Percentiles rank a stretch among this genome's conserved stretches.
Evolutionary conservation across 148 eudicot species (phyloP).

Genomic region (Bassia scoparia): DNA sequence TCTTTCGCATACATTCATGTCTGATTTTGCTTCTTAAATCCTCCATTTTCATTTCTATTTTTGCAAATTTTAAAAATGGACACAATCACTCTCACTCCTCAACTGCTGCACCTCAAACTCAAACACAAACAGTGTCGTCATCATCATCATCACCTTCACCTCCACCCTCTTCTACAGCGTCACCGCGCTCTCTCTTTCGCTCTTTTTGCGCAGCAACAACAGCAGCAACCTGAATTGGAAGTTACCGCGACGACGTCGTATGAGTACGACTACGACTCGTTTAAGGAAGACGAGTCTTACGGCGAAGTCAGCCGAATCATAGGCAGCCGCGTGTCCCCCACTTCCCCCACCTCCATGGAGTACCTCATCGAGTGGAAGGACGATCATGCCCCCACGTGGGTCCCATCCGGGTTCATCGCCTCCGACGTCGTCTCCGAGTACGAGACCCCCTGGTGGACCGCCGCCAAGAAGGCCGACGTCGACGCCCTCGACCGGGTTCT

Average conservation of each 20-base stretch:
- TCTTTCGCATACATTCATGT: too few relatives aligned
- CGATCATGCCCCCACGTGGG: constrained; percentile 86
- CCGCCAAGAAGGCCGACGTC: constrained; percentile 78
- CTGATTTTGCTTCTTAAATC: not conserved
- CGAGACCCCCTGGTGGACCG: constrained; percentile 92
- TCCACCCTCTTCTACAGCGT: not conserved
- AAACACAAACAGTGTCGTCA: constrained; percentile 23
- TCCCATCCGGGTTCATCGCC: constrained; percentile 68
- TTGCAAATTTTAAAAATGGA: too few relatives aligned
- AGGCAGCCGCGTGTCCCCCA: constrained; percentile 60
- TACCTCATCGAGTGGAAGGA: constrained; percentile 90
- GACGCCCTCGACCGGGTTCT: constrained; percentile 39
- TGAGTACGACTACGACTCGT: constrained; percentile 34
- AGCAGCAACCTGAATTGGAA: not conserved
- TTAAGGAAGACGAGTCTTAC: constrained; percentile 54
- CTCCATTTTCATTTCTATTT: too few relatives aligned
- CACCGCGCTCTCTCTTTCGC: not conserved
- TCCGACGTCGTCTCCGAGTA: constrained; percentile 73
- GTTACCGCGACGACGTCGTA: too few relatives aligned
- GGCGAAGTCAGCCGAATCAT: constrained; percentile 76
- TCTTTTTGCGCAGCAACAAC: not conserved
- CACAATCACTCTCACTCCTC: constrained; percentile 46
- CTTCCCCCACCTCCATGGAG: constrained; percentile 55
- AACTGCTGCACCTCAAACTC: constrained; percentile 57
- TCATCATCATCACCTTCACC: constrained; percentile 19